Evolutionary conservation across 352 stramenopile genomes (phyloP), one percentile per base, ranked within the genome.

Genomic region (Pythium folliculosum): DNA sequence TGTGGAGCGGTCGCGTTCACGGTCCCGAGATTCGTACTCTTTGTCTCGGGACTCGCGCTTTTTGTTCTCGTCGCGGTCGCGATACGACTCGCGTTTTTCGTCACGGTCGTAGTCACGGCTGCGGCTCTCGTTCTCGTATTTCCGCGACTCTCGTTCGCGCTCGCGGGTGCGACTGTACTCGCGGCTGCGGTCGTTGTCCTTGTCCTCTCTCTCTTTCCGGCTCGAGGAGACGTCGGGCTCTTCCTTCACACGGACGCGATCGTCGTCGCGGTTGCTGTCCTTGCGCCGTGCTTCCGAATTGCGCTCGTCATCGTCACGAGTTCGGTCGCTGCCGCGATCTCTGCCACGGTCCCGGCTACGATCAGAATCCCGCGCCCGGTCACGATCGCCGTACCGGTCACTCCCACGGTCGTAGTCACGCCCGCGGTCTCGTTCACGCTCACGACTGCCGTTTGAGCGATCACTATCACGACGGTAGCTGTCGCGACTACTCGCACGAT

Each of bases 351-450:
- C 59, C 37, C 65, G 57, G 38, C 69, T 27, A 44, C 50, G 49
- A n/a, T 72, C 45, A 3, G 58, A 48, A 14, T 69, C 63, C 22
- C 70, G 52, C 10, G 65, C 25, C 12, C 51, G 63, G 8, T 60
- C 56, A 32, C 62, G 55, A 61, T 70, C n/a, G 22, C 63, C 35
- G n/a, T 72, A 51, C 5, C 51, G 37, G 19, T 70, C 63, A 22
- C 69, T 37, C 10, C 69, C 32, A 6, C 64, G 63, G 5, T 67
- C 62, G 12, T 57, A 44, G 22, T 65, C 64, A 3, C 70, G 73
- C 4, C 63, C 70, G 48, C 54, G 50, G 21, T 60, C 53, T 5
- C 37, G 32, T 13, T 61, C 22, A 22, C 30, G 51, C 4, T 44
- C 51, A 5, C 25, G 55, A 17, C 21, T 53, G 6, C 55, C 55